These are phyloP conservation scores for Colletotrichum sp. DNA, from an alignment of 2,329 filamentous ascomycete genomes.

Conservation along the genomic window DNA sequence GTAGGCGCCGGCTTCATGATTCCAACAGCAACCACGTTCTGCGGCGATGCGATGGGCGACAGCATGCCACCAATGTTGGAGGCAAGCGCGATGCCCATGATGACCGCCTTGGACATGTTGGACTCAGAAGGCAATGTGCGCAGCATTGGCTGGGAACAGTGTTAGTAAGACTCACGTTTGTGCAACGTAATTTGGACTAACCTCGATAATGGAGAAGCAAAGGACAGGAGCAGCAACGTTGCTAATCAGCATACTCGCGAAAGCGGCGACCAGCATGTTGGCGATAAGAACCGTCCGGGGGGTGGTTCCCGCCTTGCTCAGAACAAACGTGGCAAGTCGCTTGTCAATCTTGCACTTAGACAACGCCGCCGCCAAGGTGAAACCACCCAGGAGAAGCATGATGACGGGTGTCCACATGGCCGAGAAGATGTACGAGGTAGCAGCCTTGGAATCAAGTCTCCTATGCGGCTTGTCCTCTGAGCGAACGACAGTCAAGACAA, in stretches of 20 bases:
- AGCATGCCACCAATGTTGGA: slow-evolving; percentile 97
- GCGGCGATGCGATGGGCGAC: slow-evolving; percentile 94
- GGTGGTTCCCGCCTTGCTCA: slow-evolving; percentile 94
- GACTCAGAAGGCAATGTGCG: slow-evolving; percentile 91
- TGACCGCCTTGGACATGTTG: slow-evolving; percentile 91
- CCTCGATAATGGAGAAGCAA: slow-evolving; percentile 97
- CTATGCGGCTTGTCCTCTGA: slow-evolving; percentile 61
- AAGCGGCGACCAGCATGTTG: slow-evolving; percentile 98
- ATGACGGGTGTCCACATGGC: slow-evolving; percentile 99
- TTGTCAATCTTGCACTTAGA: slow-evolving; percentile 99
- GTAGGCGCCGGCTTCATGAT: slow-evolving; percentile 93
- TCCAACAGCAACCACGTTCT: slow-evolving; percentile 95
- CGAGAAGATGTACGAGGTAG: slow-evolving; percentile 84
- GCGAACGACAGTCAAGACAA: slow-evolving; percentile 84
- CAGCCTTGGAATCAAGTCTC: slow-evolving; percentile 79
- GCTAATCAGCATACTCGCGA: slow-evolving; percentile 98
- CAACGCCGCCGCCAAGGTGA: slow-evolving; percentile 91
- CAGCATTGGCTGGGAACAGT: slow-evolving; percentile 74
- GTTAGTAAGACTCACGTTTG: slow-evolving; percentile 10
- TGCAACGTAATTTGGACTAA: slow-evolving; percentile 40
- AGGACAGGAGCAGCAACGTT: slow-evolving; percentile 97
- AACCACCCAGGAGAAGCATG: slow-evolving; percentile 95
- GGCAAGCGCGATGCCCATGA: slow-evolving; percentile 92
- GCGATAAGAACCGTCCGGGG: slow-evolving; percentile 91
- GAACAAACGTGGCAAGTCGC: slow-evolving; percentile 92